phyloP scores from a whole-genome alignment of 2,329 filamentous ascomycete genomes.

The Dactylonectria macrodidyma region DNA sequence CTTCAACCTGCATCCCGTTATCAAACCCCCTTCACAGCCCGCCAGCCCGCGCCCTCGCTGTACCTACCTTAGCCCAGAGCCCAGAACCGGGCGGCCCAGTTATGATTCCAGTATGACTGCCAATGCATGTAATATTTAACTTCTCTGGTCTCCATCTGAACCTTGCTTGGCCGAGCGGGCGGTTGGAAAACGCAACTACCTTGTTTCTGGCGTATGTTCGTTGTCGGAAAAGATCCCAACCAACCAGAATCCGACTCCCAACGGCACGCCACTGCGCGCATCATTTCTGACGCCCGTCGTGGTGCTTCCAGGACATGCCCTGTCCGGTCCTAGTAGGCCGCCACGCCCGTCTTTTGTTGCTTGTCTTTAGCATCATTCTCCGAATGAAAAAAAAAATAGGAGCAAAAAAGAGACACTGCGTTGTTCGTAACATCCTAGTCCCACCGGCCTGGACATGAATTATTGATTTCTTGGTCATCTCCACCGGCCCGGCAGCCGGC shows the following conservation, averaged over 20 bases:
- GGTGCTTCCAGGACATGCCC: background rate
- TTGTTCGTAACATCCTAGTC: background rate
- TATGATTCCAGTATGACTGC: background rate
- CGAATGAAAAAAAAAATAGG: too few relatives aligned
- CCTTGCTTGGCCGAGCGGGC: constrained; percentile 1
- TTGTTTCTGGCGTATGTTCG: constrained; percentile 15
- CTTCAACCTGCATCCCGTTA: background rate
- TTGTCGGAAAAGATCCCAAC: constrained; percentile 28
- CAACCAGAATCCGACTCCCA: constrained; percentile 19
- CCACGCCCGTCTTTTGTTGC: background rate
- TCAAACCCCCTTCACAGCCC: too few relatives aligned
- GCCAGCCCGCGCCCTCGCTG: background rate
- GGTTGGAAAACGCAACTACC: constrained; percentile 15
- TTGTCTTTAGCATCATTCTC: background rate
- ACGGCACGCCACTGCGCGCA: constrained; percentile 41
- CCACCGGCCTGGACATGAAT: background rate
- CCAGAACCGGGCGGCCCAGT: background rate
- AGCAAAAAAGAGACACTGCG: too few relatives aligned
- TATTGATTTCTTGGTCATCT: constrained; percentile 6
- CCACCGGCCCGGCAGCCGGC: constrained; percentile 6
- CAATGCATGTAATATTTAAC: constrained; percentile 4
- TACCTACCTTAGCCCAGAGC: constrained; percentile 7
- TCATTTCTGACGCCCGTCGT: constrained; percentile 18
- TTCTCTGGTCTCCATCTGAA: background rate
- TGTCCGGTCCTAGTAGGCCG: too few relatives aligned